Evolutionary conservation across 202 grass and related monocot species (phyloP).

Genomic region (Digitaria exilis): DNA sequence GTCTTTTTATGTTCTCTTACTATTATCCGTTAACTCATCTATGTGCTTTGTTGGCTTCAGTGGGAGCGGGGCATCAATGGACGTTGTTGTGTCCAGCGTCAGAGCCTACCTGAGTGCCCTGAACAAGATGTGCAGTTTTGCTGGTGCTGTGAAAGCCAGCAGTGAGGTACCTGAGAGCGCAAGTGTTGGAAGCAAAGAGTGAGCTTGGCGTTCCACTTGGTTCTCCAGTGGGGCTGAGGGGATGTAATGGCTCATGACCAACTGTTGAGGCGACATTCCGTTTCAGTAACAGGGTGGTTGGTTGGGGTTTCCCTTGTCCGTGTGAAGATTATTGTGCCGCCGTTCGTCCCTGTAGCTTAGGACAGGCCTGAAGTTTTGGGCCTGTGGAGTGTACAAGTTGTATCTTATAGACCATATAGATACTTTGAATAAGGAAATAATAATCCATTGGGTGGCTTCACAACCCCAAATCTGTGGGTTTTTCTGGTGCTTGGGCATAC

Average conservation of each 20-base stretch:
- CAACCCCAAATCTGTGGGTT: neutral
- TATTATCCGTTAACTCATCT: neutral
- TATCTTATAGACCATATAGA: neutral
- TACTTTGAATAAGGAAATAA: neutral
- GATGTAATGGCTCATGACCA: neutral
- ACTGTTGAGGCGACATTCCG: neutral
- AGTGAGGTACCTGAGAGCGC: too few relatives aligned
- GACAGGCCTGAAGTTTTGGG: neutral
- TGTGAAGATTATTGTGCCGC: neutral
- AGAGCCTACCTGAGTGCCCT: slow-evolving; percentile 84
- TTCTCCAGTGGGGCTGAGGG: neutral
- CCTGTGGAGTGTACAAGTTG: neutral
- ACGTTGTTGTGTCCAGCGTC: slow-evolving; percentile 85
- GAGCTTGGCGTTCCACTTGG: neutral
- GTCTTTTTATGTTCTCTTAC: neutral
- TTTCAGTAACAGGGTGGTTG: neutral
- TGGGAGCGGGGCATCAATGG: slow-evolving; percentile 77
- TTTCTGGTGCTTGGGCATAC: neutral
- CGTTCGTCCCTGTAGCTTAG: too few relatives aligned
- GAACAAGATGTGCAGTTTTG: slow-evolving; percentile 86
- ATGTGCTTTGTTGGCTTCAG: slow-evolving; percentile 46
- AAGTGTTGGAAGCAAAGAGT: too few relatives aligned
- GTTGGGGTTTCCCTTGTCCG: neutral
- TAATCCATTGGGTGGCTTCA: neutral
- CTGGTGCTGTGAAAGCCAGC: too few relatives aligned